Evolutionary conservation across 1,139 yeast genomes (phyloP).

Genomic region (Blastobotrys aristatus): DNA sequence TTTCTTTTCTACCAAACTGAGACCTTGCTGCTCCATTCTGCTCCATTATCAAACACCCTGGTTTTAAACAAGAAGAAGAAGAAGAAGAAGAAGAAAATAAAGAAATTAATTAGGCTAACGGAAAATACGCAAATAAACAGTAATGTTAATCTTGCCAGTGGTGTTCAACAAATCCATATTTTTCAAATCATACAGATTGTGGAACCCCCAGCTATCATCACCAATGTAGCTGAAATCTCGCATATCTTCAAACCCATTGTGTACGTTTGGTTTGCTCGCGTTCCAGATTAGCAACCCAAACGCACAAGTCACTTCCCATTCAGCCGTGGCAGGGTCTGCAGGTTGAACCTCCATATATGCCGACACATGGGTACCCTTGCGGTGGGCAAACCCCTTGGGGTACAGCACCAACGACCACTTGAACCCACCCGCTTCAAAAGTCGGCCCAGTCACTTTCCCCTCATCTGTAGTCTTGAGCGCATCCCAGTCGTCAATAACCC

Average conservation of each 20-base stretch:
- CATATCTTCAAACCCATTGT: slow-evolving; percentile 66
- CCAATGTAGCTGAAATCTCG: slow-evolving; percentile 53
- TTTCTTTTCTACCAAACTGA: too few species aligned
- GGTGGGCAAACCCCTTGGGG: slow-evolving; percentile 48
- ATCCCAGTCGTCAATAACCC: slow-evolving; percentile 72
- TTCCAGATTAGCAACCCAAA: slow-evolving; percentile 84
- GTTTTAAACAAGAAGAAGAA: too few species aligned
- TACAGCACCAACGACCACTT: slow-evolving; percentile 73
- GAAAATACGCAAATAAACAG: slow-evolving; percentile 63
- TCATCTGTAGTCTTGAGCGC: slow-evolving; percentile 31
- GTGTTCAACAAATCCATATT: slow-evolving; percentile 46
- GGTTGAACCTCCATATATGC: slow-evolving; percentile 34
- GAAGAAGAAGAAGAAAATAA: too few species aligned
- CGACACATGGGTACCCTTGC: slow-evolving; percentile 26
- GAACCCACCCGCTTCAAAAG: slow-evolving; percentile 60
- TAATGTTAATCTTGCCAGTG: slow-evolving; percentile 58
- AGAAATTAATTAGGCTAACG: too few species aligned
- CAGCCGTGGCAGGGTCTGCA: slow-evolving; percentile 33
- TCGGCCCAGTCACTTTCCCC: slow-evolving; percentile 41
- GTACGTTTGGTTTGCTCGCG: slow-evolving; percentile 60
- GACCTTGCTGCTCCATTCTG: too few species aligned
- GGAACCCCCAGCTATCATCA: slow-evolving; percentile 70
- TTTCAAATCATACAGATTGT: slow-evolving; percentile 62
- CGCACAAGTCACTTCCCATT: slow-evolving; percentile 87
- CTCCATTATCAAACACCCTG: too few species aligned